Base-by-base conservation (phyloP, 2,329 filamentous ascomycete genomes). In the Tolypocladium capitatum region DNA sequence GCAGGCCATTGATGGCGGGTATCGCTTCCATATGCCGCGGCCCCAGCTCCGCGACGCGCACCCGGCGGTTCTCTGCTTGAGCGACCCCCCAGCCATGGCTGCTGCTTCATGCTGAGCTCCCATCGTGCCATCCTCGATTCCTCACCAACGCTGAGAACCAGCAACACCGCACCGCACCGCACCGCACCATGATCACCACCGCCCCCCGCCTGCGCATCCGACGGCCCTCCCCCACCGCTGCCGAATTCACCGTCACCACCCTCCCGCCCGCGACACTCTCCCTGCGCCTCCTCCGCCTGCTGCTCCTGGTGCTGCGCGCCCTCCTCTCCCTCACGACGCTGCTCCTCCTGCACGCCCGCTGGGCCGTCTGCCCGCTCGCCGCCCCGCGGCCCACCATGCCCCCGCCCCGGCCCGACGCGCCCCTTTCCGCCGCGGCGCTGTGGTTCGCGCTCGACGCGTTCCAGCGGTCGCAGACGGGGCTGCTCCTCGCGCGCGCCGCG, bases 221-320 rank as follows among this genome's bases (percentile, higher is more conserved):
- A 54, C 77, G 80, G 21, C 85, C 86, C 45, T 90, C 92, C 24
- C 83, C 87, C 43, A 94, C 89, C 3, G 95, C 92, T n/a, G 82
- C 86, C 62, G 84, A 86, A 55, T 97, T 91, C 73, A 94, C 85
- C 30, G 86, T 96, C 48, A 92, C 90, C 33, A 96, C 90, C 49
- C 79, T 81, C 41, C 80, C 85, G 1, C 67, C 69, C 0, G 61
- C 68, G 4, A 75, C 74, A 0, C 51, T 75, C 16, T 57, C 73
- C 2, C 65, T 75, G 7, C 73, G 70, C 36, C 53, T 74, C 32
- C 60, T 75, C 20, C 63, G 73, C 45, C 51, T 62, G 41, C 53
- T 73, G 41, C 64, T 75, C 34, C 58, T 72, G 50, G 55, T 71
- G 48, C 45, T 69, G 31, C 70, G 74, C 32, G 49, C 75, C 36